Percentiles rank a stretch among this genome's conserved stretches.
Conservation (phyloP, 106 monocot genomes). For the Dendrobium catenatum region DNA sequence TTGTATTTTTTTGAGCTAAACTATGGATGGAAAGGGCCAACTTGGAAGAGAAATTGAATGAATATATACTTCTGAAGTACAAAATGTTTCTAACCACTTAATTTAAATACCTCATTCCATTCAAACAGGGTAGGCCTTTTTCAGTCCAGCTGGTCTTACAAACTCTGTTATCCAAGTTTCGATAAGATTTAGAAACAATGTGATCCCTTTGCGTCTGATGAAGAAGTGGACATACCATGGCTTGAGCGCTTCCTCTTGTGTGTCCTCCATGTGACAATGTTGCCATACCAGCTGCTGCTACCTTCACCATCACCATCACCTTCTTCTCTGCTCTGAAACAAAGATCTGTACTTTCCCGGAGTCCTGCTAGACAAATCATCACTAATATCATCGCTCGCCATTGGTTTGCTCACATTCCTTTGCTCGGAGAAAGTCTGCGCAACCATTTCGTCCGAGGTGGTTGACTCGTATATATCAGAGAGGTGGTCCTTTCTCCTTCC, state of each 20-base stretch:
- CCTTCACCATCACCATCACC: slow-evolving; percentile 43
- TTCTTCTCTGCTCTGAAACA: slow-evolving; percentile 30
- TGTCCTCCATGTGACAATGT: slow-evolving; percentile 57
- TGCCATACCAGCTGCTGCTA: slow-evolving; percentile 39
- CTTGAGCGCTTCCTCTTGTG: slow-evolving; percentile 79
- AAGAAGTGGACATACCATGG: slow-evolving; percentile 22
- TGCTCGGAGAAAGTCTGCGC: slow-evolving; percentile 22
- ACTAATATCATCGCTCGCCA: slow-evolving; percentile 36
- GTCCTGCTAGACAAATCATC: slow-evolving; percentile 26
- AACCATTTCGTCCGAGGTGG: slow-evolving; percentile 3
- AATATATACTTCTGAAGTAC: background rate
- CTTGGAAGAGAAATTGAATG: background rate
- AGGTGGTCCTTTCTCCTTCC: slow-evolving; percentile 32
- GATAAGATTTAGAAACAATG: slow-evolving; percentile 2
- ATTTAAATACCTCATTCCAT: background rate
- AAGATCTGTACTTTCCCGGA: slow-evolving; percentile 15
- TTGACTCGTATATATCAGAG: slow-evolving; percentile 13
- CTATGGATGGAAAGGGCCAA: background rate
- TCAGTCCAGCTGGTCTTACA: no score
- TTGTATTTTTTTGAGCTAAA: background rate
- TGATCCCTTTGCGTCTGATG: slow-evolving; percentile 31
- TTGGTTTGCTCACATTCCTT: slow-evolving; percentile 13
- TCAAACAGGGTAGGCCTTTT: no score
- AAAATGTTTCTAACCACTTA: background rate
- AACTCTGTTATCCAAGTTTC: background rate